Conservation (phyloP, 139 green algal species). For the Nannochloris sp. region DNA sequence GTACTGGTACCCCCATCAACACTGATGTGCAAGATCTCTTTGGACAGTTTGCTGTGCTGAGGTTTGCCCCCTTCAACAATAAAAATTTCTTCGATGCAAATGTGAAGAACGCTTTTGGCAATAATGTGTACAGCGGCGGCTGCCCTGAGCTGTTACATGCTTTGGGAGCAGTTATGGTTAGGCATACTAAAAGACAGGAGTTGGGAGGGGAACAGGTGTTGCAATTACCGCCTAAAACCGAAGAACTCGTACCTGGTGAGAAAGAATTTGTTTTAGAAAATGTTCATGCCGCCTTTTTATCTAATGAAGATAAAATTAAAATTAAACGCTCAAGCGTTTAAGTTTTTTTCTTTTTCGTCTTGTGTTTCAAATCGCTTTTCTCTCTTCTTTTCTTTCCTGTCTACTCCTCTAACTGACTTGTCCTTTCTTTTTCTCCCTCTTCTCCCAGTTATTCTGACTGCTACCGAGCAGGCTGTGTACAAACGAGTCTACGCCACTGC, state of each 20-base stretch:
- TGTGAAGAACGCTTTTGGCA: background rate
- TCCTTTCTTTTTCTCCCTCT: background rate
- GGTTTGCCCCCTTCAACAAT: constrained; percentile 13
- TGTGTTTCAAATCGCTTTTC: too few relatives aligned
- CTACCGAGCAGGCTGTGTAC: constrained; percentile 44
- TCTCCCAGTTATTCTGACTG: constrained; percentile 42
- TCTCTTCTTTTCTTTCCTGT: background rate
- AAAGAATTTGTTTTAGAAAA: background rate
- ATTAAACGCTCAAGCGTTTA: too few relatives aligned
- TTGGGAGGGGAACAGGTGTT: constrained; percentile 11
- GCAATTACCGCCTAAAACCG: constrained; percentile 10
- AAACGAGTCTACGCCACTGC: constrained; percentile 29
- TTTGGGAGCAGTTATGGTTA: constrained; percentile 11
- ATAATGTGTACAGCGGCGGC: background rate
- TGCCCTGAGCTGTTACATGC: background rate
- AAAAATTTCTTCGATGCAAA: background rate
- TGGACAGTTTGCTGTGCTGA: background rate
- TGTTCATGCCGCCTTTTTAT: too few relatives aligned
- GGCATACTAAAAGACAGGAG: constrained; percentile 6
- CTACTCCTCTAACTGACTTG: too few relatives aligned
- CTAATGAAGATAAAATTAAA: too few relatives aligned
- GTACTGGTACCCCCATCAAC: constrained; percentile 23
- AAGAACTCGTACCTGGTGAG: constrained; percentile 6
- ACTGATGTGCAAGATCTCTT: constrained; percentile 7
- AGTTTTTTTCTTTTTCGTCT: too few relatives aligned